These are phyloP conservation scores for Dryas octopetala DNA, from an alignment of 306 rosid genomes.

Conservation along the genomic window DNA sequence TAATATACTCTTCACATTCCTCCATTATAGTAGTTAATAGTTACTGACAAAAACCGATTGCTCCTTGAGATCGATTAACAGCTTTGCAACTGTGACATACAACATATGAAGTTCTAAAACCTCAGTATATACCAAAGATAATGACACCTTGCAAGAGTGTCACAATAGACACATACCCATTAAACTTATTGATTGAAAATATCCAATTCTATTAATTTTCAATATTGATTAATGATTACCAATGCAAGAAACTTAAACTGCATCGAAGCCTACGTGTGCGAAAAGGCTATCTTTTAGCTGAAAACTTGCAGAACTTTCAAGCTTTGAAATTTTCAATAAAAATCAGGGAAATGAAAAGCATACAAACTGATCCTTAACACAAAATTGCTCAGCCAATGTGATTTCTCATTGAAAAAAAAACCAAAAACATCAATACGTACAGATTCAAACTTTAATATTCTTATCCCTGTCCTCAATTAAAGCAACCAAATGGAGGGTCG, in stretches of 20 bases:
- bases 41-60: not conserved
- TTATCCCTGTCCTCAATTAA: not conserved
- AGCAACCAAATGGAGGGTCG: conserved; percentile 12
- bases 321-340: not conserved
- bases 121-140: not conserved
- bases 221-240: not conserved
- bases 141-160: not conserved
- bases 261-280: not conserved
- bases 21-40: not conserved
- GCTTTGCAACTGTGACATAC: not conserved
- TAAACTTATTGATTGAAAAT: not conserved
- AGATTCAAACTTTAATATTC: not conserved
- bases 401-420: not conserved
- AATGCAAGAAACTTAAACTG: not conserved
- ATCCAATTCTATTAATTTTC: not conserved
- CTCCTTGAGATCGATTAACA: not conserved
- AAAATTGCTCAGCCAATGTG: conserved; percentile 4
- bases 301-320: not conserved
- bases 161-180: not conserved
- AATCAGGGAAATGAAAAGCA: not conserved
- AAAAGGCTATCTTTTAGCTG: not conserved
- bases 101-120: not conserved
- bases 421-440: not conserved
- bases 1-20: not conserved
- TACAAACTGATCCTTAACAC: conserved; percentile 1